These are phyloP conservation scores for Gentiana straminea DNA, from an alignment of 257 asterid species.

Conservation along the genomic window DNA sequence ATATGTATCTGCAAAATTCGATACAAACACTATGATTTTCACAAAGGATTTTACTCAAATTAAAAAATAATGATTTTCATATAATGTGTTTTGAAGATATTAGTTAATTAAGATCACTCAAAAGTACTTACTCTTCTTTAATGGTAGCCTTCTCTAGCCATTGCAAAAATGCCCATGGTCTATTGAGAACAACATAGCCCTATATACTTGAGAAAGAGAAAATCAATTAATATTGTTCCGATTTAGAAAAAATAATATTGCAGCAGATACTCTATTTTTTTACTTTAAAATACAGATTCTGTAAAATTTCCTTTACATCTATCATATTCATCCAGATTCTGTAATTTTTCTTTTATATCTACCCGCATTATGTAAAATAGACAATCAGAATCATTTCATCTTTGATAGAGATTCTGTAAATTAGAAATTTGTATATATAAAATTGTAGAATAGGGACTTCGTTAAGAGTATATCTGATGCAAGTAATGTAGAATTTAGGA, in stretches of 20 bases:
- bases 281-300: too few relatives aligned
- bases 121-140: constrained; percentile 47
- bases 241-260: background rate
- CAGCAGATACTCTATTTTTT: too few relatives aligned
- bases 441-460: too few relatives aligned
- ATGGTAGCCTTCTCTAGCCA: constrained; percentile 52
- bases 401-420: too few relatives aligned
- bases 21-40: background rate
- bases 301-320: too few relatives aligned
- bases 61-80: background rate
- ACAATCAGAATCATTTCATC: too few relatives aligned
- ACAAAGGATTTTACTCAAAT: background rate
- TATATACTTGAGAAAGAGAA: constrained; percentile 12
- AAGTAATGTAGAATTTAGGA: background rate
- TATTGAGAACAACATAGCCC: constrained; percentile 56
- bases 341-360: too few relatives aligned
- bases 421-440: too few relatives aligned
- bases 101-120: background rate
- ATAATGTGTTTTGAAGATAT: background rate
- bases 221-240: background rate
- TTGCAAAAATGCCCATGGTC: constrained; percentile 71
- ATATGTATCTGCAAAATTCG: constrained; percentile 33
- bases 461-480: background rate
- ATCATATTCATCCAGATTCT: too few relatives aligned
- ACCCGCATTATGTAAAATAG: too few relatives aligned